Evolutionary conservation across 1,139 yeast species (phyloP), one percentile per base, ranked within the genome.

Genomic region (Dujonia santamariae): DNA sequence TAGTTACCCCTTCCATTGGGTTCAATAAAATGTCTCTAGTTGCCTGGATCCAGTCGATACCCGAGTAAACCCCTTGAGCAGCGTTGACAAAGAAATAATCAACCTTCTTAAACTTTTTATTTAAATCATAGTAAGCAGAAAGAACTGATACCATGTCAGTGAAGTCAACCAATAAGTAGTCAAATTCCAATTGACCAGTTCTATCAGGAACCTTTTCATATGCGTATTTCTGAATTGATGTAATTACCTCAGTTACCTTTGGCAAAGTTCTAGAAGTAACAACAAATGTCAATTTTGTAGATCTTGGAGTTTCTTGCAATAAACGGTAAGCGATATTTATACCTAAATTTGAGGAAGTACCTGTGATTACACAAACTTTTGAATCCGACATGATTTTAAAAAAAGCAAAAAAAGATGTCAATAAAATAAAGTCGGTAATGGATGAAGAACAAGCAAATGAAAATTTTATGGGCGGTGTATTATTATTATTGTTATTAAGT

Each of bases 181-280:
- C 98, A 52, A 83, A 90, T 50, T 86, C 95, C 6, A 90, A 69
- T 23, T 70, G 63, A 0, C 80, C 84, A 3, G 61, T 52, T 37
- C 82, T 67, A 17, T 51, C 37, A 3, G 57, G 48, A 12, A 47
- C 39, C 12, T 63, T 53, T 12, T 59, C 56, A 11, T 59, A 61
- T 18, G 74, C 75, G 51, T 72, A 75, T 5, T 60, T 56, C 42
- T 80, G 77, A 41, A 90, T 78, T 31, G 63, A 54, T 18, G 67
- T 70, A 28, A 88, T 85, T n/a, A 82, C 83, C 39, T 85, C 86
- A 40, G 81, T 80, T 8, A 80, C 96, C 39, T 85, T 77, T 5
- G 96, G 88, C 30, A 92, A 67, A 0, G 96, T 86, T 46, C 98
- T 70, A 3, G 96, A 85, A 0, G 97, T 88, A 8, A 90, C 88